Evolutionary conservation across 306 rosid genomes (phyloP), one percentile per base, ranked within the genome.

Genomic region (Prunus campanulata): DNA sequence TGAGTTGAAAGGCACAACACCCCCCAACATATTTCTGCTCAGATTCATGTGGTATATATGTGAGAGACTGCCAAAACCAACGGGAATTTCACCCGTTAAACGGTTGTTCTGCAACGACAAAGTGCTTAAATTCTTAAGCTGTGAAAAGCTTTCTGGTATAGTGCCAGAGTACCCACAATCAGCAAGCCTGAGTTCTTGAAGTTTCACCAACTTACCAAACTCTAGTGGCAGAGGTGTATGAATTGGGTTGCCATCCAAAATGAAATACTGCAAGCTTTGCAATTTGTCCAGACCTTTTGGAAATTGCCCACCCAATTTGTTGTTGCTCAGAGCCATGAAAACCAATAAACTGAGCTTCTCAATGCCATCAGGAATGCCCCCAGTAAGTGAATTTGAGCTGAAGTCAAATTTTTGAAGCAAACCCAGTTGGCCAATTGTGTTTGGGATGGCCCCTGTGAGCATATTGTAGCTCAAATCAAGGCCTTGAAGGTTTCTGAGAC

Each of bases 1-100:
- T 76, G 88, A 52, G 65, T 79, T 82, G 83, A 87, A 87, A 79
- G 90, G 90, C 63, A 87, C 85, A 76, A 60, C 55, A 54, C 90
- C 90, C 39, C 42, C 70, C 69, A 87, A 44, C 39, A 71, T 56
- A 62, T 87, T 87, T 46, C 85, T 60, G 73, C 88, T 87, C 14
- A 87, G 85, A 79, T 87, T 87, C 86, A 87, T 59, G 78, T 87
- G 90, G 87, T 84, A 87, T 6, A 87, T 84, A 48, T 49, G 86
- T 32, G 86, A 56, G 70, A 84, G 82, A 20, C 66, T 81, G 0
- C 83, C 84, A 76, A 87, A 82, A 55, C 74, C 77, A 10, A 32
- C 57, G 0, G 90, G 88, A 63, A 87, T 87, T 18, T 76, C 62
- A 2, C 90, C 90, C 0, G 47, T 79, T 64, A 87, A 75, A 1